phyloP scores from a whole-genome alignment of 208 protist species.

The Trypanosomatidae sp. region DNA sequence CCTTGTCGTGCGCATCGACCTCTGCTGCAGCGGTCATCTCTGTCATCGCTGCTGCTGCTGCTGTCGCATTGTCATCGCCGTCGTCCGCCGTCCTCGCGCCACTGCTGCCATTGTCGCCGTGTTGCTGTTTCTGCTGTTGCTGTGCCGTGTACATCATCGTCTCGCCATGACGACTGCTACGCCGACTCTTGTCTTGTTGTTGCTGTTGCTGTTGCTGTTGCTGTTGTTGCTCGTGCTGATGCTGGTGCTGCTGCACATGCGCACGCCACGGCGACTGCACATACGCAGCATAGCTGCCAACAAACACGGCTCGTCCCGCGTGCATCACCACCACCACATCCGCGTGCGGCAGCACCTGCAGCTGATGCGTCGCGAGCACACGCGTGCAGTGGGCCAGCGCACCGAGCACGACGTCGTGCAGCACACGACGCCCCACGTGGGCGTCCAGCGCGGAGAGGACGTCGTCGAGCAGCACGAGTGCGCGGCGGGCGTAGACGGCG shows the following conservation, averaged over 20 bases:
- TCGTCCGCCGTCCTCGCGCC: not conserved
- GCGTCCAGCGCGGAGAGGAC: conserved; percentile 89
- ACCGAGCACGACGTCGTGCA: conserved; percentile 30
- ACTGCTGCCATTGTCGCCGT: not conserved
- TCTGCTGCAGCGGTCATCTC: too few relatives aligned
- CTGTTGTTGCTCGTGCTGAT: too few relatives aligned
- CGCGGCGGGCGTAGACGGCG: conserved; percentile 73
- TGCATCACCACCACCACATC: conserved; percentile 83
- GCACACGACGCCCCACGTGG: conserved; percentile 54
- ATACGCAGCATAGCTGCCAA: conserved; percentile 18
- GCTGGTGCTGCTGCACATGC: conserved; percentile 3
- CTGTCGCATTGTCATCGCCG: not conserved
- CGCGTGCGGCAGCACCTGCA: conserved; percentile 68
- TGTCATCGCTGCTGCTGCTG: not conserved
- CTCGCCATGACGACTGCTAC: too few relatives aligned
- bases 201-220: not conserved
- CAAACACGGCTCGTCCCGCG: conserved; percentile 26
- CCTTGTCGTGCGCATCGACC: too few relatives aligned
- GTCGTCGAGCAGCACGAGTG: conserved; percentile 87
- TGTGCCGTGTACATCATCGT: too few relatives aligned
- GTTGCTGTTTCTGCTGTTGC: too few relatives aligned
- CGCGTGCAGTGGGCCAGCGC: conserved; percentile 63
- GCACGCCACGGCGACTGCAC: conserved; percentile 7
- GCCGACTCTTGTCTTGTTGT: too few relatives aligned
- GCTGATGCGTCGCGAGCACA: conserved; percentile 89